Percentiles rank a stretch among this genome's conserved stretches.
phyloP scores from a whole-genome alignment of 1,284 basidiomycete species.

The Leccinum pachyderme region DNA sequence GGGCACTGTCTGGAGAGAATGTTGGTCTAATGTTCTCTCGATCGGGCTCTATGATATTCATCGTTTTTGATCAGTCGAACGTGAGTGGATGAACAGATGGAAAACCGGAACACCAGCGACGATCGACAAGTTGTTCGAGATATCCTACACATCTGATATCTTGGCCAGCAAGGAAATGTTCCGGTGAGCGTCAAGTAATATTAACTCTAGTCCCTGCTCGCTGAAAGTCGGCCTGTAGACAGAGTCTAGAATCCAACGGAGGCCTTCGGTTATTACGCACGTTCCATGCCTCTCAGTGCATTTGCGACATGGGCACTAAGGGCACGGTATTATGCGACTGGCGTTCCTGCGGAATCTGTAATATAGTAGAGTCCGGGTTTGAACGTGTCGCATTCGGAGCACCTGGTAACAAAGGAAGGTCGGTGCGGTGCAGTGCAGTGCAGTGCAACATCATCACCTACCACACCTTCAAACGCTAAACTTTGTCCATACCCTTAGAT shows the following conservation, averaged over 20 bases:
- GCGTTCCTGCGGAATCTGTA: constrained; percentile 62
- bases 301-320: constrained; percentile 61
- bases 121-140: constrained; percentile 54
- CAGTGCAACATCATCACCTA: neutral
- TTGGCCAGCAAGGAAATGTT: constrained; percentile 43
- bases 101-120: constrained; percentile 36
- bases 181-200: constrained; percentile 36
- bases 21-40: constrained; percentile 22
- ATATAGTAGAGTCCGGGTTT: constrained; percentile 54
- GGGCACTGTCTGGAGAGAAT: constrained; percentile 36
- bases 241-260: constrained; percentile 29
- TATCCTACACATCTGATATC: constrained; percentile 34
- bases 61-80: constrained; percentile 25
- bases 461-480: constrained; percentile 3
- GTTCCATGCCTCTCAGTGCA: constrained; percentile 60
- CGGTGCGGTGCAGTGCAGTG: constrained; percentile 12
- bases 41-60: constrained; percentile 15
- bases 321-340: constrained; percentile 49
- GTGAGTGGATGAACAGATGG: constrained; percentile 52
- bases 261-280: constrained; percentile 47
- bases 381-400: constrained; percentile 52
- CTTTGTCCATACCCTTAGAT: constrained; percentile 29
- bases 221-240: constrained; percentile 20
- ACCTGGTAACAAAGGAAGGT: constrained; percentile 52
- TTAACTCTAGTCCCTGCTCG: constrained; percentile 15